These are phyloP conservation scores for Pulicaria dysenterica DNA, from an alignment of 129 eudicot genomes.

Conservation along the genomic window DNA sequence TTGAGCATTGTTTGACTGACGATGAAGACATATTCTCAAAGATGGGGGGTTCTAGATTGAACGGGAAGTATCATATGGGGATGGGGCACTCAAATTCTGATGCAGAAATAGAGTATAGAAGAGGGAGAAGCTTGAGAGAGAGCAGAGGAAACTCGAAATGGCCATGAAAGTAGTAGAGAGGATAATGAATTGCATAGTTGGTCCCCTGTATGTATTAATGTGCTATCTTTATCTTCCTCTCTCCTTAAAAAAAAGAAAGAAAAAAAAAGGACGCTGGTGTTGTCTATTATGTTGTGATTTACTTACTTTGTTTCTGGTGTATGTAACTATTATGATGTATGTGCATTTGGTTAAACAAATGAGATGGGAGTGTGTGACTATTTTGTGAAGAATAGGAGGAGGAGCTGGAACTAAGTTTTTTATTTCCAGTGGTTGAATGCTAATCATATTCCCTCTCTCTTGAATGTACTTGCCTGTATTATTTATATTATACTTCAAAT, in stretches of 20 bases:
- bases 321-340: slow-evolving; percentile 36
- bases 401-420: slow-evolving; percentile 17
- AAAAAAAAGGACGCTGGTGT: slow-evolving; percentile 24
- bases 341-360: slow-evolving; percentile 35
- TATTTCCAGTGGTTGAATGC: not conserved
- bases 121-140: slow-evolving; percentile 85
- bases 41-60: slow-evolving; percentile 57
- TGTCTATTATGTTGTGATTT: slow-evolving; percentile 26
- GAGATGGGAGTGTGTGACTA: slow-evolving; percentile 34
- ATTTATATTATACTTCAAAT: no score
- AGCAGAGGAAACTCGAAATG: slow-evolving; percentile 52
- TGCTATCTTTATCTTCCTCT: slow-evolving; percentile 17
- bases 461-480: no score
- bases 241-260: not conserved
- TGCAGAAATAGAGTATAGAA: slow-evolving; percentile 92
- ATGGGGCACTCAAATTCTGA: slow-evolving; percentile 67
- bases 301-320: not conserved
- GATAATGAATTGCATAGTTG: slow-evolving; percentile 28
- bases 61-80: slow-evolving; percentile 54
- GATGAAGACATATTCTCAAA: slow-evolving; percentile 67
- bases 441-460: not conserved
- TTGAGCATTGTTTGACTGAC: slow-evolving; percentile 53
- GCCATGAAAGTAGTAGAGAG: slow-evolving; percentile 18
- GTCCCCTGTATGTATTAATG: slow-evolving; percentile 35
- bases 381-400: slow-evolving; percentile 14